phyloP scores from a whole-genome alignment of 1,284 basidiomycete genomes.

The Fomitopsis betulina region DNA sequence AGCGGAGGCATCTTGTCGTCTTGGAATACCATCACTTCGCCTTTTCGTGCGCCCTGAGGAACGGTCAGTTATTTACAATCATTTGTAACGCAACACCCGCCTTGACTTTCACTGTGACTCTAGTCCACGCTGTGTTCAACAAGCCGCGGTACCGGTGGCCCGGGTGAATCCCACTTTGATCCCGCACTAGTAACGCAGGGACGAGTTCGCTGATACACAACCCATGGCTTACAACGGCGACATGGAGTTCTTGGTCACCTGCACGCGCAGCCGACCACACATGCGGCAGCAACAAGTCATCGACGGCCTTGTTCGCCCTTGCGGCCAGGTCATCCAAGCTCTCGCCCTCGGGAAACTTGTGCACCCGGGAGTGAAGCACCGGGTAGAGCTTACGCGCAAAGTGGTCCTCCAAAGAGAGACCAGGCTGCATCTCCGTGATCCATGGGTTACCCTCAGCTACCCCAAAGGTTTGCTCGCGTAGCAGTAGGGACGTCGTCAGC shows the following conservation, averaged over 20 bases:
- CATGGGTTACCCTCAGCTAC: conserved; percentile 67
- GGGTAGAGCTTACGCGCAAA: conserved; percentile 51
- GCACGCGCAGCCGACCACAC: conserved; percentile 38
- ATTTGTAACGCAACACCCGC: neutral
- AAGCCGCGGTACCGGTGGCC: conserved; percentile 46
- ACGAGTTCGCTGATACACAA: conserved; percentile 69
- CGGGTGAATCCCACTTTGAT: conserved; percentile 28
- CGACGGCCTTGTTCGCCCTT: conserved; percentile 56
- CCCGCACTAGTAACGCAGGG: conserved; percentile 41
- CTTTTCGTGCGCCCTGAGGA: conserved; percentile 26
- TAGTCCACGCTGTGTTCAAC: conserved; percentile 70
- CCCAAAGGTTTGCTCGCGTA: conserved; percentile 73
- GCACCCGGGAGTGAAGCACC: conserved; percentile 38
- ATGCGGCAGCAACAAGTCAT: conserved; percentile 59
- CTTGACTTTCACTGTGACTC: conserved; percentile 40
- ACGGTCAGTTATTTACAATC: neutral
- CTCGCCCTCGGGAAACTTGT: conserved; percentile 72
- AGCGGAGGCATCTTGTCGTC: conserved; percentile 31
- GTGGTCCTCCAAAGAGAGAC: conserved; percentile 44
- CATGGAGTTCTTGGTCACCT: conserved; percentile 40
- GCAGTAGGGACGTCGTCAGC: conserved; percentile 44
- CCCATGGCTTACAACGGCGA: conserved; percentile 80
- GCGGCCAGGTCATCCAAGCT: conserved; percentile 62
- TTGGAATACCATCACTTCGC: conserved; percentile 20
- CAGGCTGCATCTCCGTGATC: conserved; percentile 26